phyloP scores from a whole-genome alignment of 2,329 filamentous ascomycete species.

The Claviceps sp. region DNA sequence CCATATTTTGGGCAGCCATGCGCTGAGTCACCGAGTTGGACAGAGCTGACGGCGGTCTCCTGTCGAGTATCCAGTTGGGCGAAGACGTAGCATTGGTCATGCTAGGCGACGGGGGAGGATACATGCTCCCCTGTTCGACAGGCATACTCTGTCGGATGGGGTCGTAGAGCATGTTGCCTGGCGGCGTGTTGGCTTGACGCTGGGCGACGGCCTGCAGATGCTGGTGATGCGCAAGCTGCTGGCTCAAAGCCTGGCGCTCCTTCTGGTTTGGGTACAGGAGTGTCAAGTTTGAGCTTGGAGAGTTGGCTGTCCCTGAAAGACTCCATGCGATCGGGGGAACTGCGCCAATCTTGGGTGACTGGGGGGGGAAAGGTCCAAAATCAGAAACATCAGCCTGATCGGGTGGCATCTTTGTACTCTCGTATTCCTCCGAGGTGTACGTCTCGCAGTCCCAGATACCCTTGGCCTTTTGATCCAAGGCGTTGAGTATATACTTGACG shows the following conservation, averaged over 20 bases:
- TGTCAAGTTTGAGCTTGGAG: constrained; percentile 69
- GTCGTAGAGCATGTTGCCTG: constrained; percentile 47
- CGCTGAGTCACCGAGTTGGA: constrained; percentile 2
- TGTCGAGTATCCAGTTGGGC: constrained; percentile 16
- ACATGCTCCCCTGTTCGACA: constrained; percentile 30
- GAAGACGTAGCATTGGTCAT: constrained; percentile 35
- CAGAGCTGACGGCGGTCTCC: constrained; percentile 13
- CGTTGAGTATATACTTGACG: constrained; percentile 74
- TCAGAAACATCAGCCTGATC: constrained; percentile 22
- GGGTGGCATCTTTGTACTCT: constrained; percentile 47
- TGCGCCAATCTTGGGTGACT: constrained; percentile 30
- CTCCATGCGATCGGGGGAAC: constrained; percentile 60
- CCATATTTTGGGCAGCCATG: background rate
- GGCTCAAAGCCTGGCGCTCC: constrained; percentile 1
- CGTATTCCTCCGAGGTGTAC: constrained; percentile 60
- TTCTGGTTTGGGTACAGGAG: constrained; percentile 55
- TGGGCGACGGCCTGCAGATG: constrained; percentile 1
- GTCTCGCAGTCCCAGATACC: constrained; percentile 69
- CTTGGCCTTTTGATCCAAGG: constrained; percentile 76
- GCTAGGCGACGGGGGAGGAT: constrained; percentile 34
- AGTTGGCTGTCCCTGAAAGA: constrained; percentile 77
- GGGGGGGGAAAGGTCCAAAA: constrained; percentile 27
- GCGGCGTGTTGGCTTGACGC: constrained; percentile 32
- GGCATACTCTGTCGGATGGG: constrained; percentile 43
- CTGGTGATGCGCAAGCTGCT: constrained; percentile 2